phyloP scores from a whole-genome alignment of 2,329 filamentous ascomycete species.

The Phialemonium atrogriseum region DNA sequence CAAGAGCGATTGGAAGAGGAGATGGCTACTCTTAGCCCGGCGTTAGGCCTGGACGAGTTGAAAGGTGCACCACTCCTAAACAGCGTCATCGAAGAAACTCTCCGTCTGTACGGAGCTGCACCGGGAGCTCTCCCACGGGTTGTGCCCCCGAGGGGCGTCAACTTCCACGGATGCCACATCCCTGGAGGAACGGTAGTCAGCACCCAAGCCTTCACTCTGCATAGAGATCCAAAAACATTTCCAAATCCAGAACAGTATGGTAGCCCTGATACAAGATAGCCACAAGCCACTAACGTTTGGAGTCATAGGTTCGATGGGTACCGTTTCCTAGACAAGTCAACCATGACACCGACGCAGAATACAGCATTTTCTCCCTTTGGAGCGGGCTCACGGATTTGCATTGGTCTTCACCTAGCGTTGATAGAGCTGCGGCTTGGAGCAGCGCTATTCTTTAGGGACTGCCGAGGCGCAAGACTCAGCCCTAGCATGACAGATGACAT shows the following conservation, averaged over 20 bases:
- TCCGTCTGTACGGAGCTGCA: constrained; percentile 21
- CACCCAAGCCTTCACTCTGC: constrained; percentile 27
- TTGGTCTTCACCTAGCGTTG: too few relatives aligned
- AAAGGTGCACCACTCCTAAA: too few relatives aligned
- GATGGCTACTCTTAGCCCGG: neutral
- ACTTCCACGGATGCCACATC: constrained; percentile 18
- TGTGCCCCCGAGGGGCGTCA: constrained; percentile 17
- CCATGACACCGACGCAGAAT: too few relatives aligned
- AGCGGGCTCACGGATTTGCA: too few relatives aligned
- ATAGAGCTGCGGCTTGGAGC: too few relatives aligned
- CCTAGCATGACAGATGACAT: neutral
- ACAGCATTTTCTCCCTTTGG: too few relatives aligned
- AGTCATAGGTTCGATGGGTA: neutral
- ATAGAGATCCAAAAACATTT: constrained; percentile 20
- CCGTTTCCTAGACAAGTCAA: too few relatives aligned
- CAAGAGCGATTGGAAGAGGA: constrained; percentile 16
- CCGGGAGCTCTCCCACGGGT: constrained; percentile 19
- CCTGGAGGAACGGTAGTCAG: constrained; percentile 21
- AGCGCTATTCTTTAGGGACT: too few relatives aligned
- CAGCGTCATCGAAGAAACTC: constrained; percentile 22
- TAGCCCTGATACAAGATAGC: too few relatives aligned
- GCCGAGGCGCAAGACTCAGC: neutral
- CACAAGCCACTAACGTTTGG: neutral
- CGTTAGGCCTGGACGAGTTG: too few relatives aligned
- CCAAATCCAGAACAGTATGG: constrained; percentile 18